phyloP scores from a whole-genome alignment of 148 eudicot species.

The Camellia granthamiana region DNA sequence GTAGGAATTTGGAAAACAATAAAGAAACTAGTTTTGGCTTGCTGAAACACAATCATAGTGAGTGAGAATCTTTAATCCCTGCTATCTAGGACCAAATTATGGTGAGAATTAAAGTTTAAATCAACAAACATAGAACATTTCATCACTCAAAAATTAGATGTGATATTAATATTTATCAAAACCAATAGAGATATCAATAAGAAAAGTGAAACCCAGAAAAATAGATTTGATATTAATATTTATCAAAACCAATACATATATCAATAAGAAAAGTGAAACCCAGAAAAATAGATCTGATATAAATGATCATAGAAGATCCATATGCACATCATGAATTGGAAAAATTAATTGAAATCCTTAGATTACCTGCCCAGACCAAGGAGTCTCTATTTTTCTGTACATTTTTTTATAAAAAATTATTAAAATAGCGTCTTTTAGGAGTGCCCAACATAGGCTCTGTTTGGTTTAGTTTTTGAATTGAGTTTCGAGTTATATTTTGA shows the following conservation, averaged over 20 bases:
- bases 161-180: not conserved
- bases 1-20: not conserved
- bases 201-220: not conserved
- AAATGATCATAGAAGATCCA: not conserved
- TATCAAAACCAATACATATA: constrained; percentile 10
- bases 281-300: not conserved
- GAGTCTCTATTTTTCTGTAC: constrained; percentile 43
- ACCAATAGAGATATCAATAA: constrained; percentile 13
- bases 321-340: not conserved
- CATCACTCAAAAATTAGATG: constrained; percentile 7
- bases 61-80: too few relatives aligned
- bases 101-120: not conserved
- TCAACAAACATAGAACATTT: not conserved
- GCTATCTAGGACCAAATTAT: not conserved
- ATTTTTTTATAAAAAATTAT: too few relatives aligned
- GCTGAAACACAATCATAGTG: not conserved
- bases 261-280: not conserved
- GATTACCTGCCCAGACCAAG: constrained; percentile 78
- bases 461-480: too few relatives aligned
- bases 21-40: not conserved
- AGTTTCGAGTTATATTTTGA: too few relatives aligned
- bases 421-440: too few relatives aligned
- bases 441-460: too few relatives aligned
- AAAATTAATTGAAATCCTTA: not conserved
- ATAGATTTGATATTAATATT: not conserved